Conservation (phyloP, 208 protist species). For the Crithidia mellificae region DNA sequence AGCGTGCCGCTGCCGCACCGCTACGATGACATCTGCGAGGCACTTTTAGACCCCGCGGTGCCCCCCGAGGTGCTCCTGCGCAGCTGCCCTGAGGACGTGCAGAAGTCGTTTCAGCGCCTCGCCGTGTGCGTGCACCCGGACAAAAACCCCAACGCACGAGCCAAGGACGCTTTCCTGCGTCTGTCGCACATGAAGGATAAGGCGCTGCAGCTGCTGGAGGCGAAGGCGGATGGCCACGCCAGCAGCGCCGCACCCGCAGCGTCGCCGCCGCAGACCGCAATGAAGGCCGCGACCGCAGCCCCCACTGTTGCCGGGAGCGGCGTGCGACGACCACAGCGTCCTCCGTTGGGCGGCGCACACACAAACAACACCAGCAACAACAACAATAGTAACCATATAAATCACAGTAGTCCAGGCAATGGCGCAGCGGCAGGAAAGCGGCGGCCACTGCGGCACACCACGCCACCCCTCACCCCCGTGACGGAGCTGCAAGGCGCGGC, state of each 20-base stretch:
- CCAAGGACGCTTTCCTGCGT: slow-evolving; percentile 78
- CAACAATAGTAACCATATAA: neutral
- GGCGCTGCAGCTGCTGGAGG: slow-evolving; percentile 42
- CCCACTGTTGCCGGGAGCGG: neutral
- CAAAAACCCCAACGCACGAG: slow-evolving; percentile 77
- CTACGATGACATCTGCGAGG: slow-evolving; percentile 77
- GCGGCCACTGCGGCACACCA: neutral
- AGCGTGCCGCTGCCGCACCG: slow-evolving; percentile 74
- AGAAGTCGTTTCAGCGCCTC: slow-evolving; percentile 75
- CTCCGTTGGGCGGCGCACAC: neutral
- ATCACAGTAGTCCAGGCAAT: too few species aligned
- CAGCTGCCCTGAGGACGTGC: slow-evolving; percentile 44
- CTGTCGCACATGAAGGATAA: slow-evolving; percentile 54
- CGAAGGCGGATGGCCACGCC: neutral
- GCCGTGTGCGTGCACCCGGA: slow-evolving; percentile 84
- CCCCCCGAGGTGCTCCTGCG: slow-evolving; percentile 48
- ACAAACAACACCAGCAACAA: neutral
- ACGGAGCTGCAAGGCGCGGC: neutral
- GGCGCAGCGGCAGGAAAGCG: slow-evolving; percentile 1
- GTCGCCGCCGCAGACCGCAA: neutral
- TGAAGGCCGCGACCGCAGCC: neutral
- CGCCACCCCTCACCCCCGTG: slow-evolving; percentile 6
- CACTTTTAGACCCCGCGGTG: slow-evolving; percentile 71
- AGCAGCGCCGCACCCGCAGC: neutral
- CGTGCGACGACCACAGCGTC: slow-evolving; percentile 1